These are phyloP conservation scores for Metschnikowia continentalis DNA, from an alignment of 805 yeast genomes.

Conservation along the genomic window DNA sequence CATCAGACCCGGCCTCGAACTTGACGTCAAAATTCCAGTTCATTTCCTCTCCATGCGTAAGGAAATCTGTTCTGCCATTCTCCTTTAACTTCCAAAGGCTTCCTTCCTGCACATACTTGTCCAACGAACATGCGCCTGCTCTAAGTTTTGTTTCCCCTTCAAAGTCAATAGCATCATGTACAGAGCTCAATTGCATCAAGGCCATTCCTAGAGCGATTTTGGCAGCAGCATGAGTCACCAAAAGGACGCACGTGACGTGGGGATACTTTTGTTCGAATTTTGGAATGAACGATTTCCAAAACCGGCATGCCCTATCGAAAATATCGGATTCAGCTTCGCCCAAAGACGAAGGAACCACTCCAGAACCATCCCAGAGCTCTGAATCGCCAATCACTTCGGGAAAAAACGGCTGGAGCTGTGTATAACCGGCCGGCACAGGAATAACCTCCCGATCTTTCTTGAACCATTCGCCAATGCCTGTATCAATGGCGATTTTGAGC, in stretches of 20 bases:
- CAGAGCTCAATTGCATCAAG: conserved; percentile 49
- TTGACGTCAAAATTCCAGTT: conserved; percentile 79
- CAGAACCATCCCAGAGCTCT: conserved; percentile 40
- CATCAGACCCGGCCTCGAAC: conserved; percentile 87
- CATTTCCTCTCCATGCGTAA: conserved; percentile 84
- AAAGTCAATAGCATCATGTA: conserved; percentile 47
- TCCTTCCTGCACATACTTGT: conserved; percentile 42
- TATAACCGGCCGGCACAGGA: conserved; percentile 63
- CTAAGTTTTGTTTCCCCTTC: conserved; percentile 38
- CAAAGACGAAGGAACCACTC: conserved; percentile 52
- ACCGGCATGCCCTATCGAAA: conserved; percentile 52
- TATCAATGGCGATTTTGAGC: conserved; percentile 61
- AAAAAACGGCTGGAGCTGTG: conserved; percentile 51
- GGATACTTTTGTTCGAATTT: conserved; percentile 57
- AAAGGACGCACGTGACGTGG: conserved; percentile 53
- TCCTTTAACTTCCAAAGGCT: conserved; percentile 55
- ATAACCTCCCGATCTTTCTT: conserved; percentile 60
- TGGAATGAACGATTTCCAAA: conserved; percentile 56
- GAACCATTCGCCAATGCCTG: conserved; percentile 93
- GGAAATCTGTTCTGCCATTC: conserved; percentile 73
- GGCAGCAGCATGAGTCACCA: conserved; percentile 93
- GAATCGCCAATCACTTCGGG: conserved; percentile 26
- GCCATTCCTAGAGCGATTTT: conserved; percentile 85
- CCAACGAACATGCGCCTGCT: conserved; percentile 85
- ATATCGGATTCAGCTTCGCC: conserved; percentile 81